Evolutionary conservation across 2,329 filamentous ascomycete genomes (phyloP).

Genomic region (Graphiopsis chlorocephala): DNA sequence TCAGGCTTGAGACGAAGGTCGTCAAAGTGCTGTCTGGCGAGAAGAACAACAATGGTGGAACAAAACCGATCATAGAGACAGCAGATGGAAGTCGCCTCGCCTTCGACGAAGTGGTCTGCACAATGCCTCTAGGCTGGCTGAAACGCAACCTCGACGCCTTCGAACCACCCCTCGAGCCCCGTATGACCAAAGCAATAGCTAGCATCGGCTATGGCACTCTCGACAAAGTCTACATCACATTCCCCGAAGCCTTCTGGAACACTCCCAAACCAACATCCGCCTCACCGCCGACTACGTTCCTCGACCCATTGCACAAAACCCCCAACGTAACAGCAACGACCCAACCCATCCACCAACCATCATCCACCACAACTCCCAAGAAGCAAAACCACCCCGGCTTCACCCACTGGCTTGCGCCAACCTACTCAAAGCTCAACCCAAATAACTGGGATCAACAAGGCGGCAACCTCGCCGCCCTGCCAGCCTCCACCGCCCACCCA

Average conservation of each 20-base stretch:
- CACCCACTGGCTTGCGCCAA: constrained; percentile 71
- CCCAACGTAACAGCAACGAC: constrained; percentile 40
- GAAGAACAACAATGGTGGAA: constrained; percentile 16
- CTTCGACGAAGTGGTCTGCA: constrained; percentile 69
- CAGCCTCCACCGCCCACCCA: constrained; percentile 61
- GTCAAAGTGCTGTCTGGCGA: constrained; percentile 37
- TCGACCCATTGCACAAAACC: constrained; percentile 19
- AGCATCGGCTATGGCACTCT: constrained; percentile 67
- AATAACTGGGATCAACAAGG: constrained; percentile 61
- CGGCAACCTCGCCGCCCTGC: constrained; percentile 71
- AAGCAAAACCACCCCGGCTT: constrained; percentile 59
- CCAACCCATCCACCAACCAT: constrained; percentile 34
- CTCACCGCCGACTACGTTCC: not conserved
- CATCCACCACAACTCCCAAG: constrained; percentile 19
- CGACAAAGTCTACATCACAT: constrained; percentile 66
- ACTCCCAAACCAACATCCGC: constrained; percentile 26
- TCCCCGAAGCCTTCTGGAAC: constrained; percentile 72
- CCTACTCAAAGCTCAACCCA: constrained; percentile 62
- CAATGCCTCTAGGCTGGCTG: constrained; percentile 66
- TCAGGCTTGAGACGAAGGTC: constrained; percentile 52
- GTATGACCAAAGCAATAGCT: constrained; percentile 60
- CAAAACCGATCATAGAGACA: constrained; percentile 50
- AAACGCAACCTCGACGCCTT: constrained; percentile 59
- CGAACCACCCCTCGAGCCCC: constrained; percentile 56
- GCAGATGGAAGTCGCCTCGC: constrained; percentile 45